Evolutionary conservation across 2,329 filamentous ascomycete species (phyloP), one percentile per base, ranked within the genome.

Genomic region (Exserohilum rostratum): DNA sequence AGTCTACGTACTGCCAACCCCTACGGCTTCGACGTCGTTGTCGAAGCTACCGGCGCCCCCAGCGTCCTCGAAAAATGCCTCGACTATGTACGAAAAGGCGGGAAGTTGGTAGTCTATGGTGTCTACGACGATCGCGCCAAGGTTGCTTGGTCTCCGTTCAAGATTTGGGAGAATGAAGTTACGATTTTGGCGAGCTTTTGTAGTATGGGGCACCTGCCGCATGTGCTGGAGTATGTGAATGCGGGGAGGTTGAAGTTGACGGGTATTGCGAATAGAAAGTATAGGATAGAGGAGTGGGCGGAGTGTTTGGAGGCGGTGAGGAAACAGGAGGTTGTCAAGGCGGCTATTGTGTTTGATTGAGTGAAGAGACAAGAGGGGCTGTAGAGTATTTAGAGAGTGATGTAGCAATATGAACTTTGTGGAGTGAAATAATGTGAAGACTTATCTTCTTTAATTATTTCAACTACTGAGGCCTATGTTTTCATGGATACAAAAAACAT

Each of bases 321-420:
- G 67, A 87, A 89, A 77, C 90, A 90, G 80, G 84, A 78, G 48
- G 87, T 87, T 55, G 89, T 91, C 71, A 91, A 91, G 80, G 87
- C 87, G 47, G 87, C 86, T 13, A 90, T 91, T 72, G 83, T 86
- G 42, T 90, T 89, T 66, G 87, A 90, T 2, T 64, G 25, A 51
- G 22, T 46, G 18, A 34, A 15, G 2, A 30, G 3, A 30, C 5
- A 4, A 12, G 13, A 30, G 27, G 9, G 15, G n/a, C 29, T 6
- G n/a, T 5, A 3, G 11, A 15, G 29, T 9, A 15, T 3, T 6
- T 9, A 6, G 29, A 9, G 10, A 18, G 15, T 6, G 2, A 12
- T 30, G 3, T 17, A 20, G 17, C 15, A 30, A 30, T 11, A 5
- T 18, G 5, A 17, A 42, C 2, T 17, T 2, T 12, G 13, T 29